These are phyloP conservation scores for Carex cristatella DNA, from an alignment of 176 grass and related monocot species.

Conservation along the genomic window DNA sequence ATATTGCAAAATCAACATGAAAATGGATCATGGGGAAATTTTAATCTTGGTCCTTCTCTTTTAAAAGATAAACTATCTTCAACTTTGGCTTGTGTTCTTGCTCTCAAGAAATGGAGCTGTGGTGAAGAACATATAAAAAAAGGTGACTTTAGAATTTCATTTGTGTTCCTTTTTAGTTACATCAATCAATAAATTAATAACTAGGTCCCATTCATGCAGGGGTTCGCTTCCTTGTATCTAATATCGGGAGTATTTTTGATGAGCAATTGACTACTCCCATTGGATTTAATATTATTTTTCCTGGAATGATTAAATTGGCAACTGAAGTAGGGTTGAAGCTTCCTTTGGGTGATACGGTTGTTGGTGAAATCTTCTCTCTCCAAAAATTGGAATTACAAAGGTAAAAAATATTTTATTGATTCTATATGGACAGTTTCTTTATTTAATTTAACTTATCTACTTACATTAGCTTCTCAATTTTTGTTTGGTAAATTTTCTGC, in stretches of 20 bases:
- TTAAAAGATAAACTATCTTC: constrained; percentile 43
- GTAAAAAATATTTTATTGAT: constrained; percentile 21
- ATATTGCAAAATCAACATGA: constrained; percentile 53
- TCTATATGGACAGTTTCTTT: neutral
- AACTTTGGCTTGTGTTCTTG: constrained; percentile 66
- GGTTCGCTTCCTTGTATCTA: constrained; percentile 44
- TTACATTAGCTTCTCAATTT: neutral
- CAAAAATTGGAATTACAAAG: constrained; percentile 50
- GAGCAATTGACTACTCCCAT: constrained; percentile 36
- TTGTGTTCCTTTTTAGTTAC: neutral
- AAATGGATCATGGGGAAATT: constrained; percentile 58
- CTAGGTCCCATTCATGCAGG: constrained; percentile 28
- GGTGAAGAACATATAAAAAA: constrained; percentile 49
- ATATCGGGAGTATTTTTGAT: constrained; percentile 41
- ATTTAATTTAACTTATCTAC: neutral
- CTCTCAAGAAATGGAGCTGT: constrained; percentile 59
- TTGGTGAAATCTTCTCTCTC: constrained; percentile 21
- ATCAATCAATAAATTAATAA: neutral
- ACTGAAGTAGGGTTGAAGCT: constrained; percentile 43
- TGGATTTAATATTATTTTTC: constrained; percentile 70
- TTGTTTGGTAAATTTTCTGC: neutral
- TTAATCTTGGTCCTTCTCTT: constrained; percentile 2
- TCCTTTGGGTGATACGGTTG: constrained; percentile 24
- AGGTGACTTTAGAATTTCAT: constrained; percentile 30
- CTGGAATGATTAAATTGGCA: constrained; percentile 49